Evolutionary conservation across 441 rosid genomes (phyloP), one percentile per base, ranked within the genome.

Genomic region (Pelargonium citronellum): DNA sequence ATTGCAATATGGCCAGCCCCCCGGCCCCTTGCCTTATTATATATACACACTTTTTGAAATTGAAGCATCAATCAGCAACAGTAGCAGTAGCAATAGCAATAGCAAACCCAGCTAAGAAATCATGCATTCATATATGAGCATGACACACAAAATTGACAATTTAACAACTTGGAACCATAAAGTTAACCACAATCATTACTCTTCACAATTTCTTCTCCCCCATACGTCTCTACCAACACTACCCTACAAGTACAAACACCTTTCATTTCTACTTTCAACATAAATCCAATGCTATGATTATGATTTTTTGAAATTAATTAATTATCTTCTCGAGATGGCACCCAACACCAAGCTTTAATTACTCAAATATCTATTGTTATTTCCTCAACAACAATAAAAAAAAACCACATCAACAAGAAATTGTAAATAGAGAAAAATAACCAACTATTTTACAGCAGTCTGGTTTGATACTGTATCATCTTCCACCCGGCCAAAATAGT

Each of bases 401-500:
- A 12, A 62, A 62, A 27, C 20, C 30, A 62, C 16, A 61, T 11
- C 15, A 24, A 24, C 6, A 61, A 22, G 37, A 60, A 15, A 51
- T 57, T 57, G 24, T 57, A 7, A 57, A 19, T 1, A 16, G 62
- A 57, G 24, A 57, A 57, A 11, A 4, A 61, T 61, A 24, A 12
- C 17, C 27, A 62, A 7, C 30, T 27, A 27, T 12, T 62, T 27
- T 62, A 61, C 65, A 24, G 39, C 20, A 11, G 16, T 61, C 27
- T 11, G 64, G 64, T 22, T 61, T 19, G 30, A 27, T 58, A 20
- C 30, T 58, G 30, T 20, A 20, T 58, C 11, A 7, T 27, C 66
- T 62, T 77, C 77, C 11, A 34, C 67, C 68, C 49, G 67, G 70
- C 78, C 72, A 68, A 71, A 71, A 76, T 85, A 85, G 85, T 81